Conservation (phyloP, 371 early-diverging fungal species). For the Phascolomyces articulosus region DNA sequence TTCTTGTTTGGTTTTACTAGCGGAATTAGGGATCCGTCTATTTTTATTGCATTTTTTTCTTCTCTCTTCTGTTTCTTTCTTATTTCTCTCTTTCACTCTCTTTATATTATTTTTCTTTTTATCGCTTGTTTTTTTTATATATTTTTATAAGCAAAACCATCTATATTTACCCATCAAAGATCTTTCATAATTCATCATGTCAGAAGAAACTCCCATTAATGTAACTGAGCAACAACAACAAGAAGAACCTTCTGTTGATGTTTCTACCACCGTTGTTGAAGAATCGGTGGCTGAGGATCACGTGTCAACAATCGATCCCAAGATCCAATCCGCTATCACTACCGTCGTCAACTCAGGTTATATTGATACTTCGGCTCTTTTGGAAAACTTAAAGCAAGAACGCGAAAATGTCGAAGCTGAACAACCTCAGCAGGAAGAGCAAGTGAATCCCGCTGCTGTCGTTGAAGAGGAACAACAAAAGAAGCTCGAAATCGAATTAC, state of each 20-base stretch:
- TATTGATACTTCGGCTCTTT: slow-evolving; percentile 27
- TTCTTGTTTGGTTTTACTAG: too few relatives aligned
- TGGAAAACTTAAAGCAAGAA: slow-evolving; percentile 14
- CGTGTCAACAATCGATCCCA: slow-evolving; percentile 3
- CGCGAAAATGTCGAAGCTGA: neutral
- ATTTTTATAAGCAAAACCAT: neutral
- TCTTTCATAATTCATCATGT: slow-evolving; percentile 6
- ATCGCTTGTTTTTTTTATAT: neutral
- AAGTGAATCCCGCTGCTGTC: slow-evolving; percentile 1
- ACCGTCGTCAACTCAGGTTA: slow-evolving; percentile 27
- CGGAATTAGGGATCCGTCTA: neutral
- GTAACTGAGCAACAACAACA: neutral
- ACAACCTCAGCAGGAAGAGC: neutral
- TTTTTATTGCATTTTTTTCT: slow-evolving; percentile 11
- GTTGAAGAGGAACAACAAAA: slow-evolving; percentile 10
- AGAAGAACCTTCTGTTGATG: neutral
- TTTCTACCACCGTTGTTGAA: neutral
- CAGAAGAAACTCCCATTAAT: slow-evolving; percentile 1
- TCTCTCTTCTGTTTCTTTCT: slow-evolving; percentile 1
- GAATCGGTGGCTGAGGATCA: slow-evolving; percentile 2
- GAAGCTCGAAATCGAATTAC: neutral
- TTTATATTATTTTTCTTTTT: too few relatives aligned
- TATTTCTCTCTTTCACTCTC: slow-evolving; percentile 3
- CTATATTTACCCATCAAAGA: too few relatives aligned
- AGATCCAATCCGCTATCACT: slow-evolving; percentile 33